Conservation (phyloP, 495 filamentous ascomycete genomes). For the Xylaria intraflava region DNA sequence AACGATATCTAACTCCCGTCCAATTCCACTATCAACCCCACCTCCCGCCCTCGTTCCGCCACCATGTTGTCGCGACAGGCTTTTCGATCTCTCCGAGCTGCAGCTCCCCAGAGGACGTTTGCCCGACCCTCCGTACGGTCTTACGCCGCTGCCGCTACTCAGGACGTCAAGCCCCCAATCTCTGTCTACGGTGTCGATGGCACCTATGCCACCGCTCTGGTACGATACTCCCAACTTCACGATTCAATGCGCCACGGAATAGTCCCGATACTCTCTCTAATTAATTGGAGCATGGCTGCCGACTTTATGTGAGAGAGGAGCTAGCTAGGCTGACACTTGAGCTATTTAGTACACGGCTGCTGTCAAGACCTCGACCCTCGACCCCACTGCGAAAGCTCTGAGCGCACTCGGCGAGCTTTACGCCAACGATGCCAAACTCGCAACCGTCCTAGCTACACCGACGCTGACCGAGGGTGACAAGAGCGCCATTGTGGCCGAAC, state of each 20-base stretch:
- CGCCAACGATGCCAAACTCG: slow-evolving; percentile 74
- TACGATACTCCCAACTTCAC: slow-evolving; percentile 44
- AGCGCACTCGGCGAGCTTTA: slow-evolving; percentile 61
- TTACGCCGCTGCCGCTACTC: slow-evolving; percentile 63
- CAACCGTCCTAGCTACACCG: slow-evolving; percentile 66
- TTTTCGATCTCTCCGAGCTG: slow-evolving; percentile 51
- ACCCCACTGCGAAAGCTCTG: slow-evolving; percentile 71
- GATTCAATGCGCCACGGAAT: background rate
- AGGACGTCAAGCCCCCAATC: slow-evolving; percentile 74
- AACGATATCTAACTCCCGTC: slow-evolving; percentile 19
- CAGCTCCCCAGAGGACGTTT: slow-evolving; percentile 44
- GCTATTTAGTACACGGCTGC: slow-evolving; percentile 84
- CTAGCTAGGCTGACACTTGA: slow-evolving; percentile 27
- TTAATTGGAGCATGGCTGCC: background rate
- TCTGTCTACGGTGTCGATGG: slow-evolving; percentile 92
- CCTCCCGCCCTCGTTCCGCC: slow-evolving; percentile 14
- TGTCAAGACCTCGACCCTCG: slow-evolving; percentile 77
- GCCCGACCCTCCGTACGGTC: slow-evolving; percentile 44
- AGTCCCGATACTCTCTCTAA: background rate
- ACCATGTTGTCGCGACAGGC: slow-evolving; percentile 60
- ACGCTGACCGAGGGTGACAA: slow-evolving; percentile 74
- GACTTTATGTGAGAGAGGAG: slow-evolving; percentile 2
- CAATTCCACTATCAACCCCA: slow-evolving; percentile 20
- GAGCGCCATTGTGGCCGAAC: slow-evolving; percentile 71
- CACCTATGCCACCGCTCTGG: slow-evolving; percentile 96